Percentiles rank a stretch among this genome's conserved stretches.
phyloP scores from a whole-genome alignment of 768 basidiomycete species.

The Suillus ampliporus region DNA sequence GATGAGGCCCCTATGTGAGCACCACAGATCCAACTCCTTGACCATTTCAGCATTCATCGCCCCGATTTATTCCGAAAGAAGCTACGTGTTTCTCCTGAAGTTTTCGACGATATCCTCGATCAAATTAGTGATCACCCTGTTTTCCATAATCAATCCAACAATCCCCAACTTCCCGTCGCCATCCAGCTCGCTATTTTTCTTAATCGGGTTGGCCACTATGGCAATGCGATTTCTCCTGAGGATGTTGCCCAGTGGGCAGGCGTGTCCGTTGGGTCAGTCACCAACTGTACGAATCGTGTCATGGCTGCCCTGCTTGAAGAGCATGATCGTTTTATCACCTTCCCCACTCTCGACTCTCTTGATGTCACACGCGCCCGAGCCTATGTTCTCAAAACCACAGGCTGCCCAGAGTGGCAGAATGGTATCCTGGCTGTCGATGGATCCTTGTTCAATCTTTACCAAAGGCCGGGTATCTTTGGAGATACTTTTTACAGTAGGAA shows the following conservation, averaged over 20 bases:
- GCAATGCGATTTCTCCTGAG: slow-evolving; percentile 3
- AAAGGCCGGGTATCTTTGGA: slow-evolving; percentile 2
- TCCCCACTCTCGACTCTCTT: slow-evolving; percentile 1
- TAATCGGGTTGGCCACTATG: slow-evolving; percentile 10
- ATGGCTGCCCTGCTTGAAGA: slow-evolving; percentile 20
- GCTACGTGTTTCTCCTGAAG: slow-evolving; percentile 29
- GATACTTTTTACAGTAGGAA: slow-evolving; percentile 21
- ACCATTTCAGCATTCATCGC: not conserved
- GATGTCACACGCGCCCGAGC: slow-evolving; percentile 17
- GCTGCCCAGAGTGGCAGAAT: slow-evolving; percentile 40
- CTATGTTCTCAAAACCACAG: too few species aligned
- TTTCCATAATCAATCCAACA: slow-evolving; percentile 30
- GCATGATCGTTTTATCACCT: slow-evolving; percentile 15
- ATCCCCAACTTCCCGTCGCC: slow-evolving; percentile 32
- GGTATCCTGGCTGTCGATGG: slow-evolving; percentile 47
- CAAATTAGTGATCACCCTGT: slow-evolving; percentile 22
- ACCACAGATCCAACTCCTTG: not conserved
- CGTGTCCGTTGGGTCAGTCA: slow-evolving; percentile 20
- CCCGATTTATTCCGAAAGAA: slow-evolving; percentile 19
- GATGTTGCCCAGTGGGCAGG: slow-evolving; percentile 26
- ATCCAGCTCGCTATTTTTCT: slow-evolving; percentile 31
- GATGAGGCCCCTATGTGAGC: not conserved
- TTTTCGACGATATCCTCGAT: slow-evolving; percentile 27
- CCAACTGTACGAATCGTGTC: slow-evolving; percentile 21
- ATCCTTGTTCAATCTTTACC: slow-evolving; percentile 24